phyloP scores from a whole-genome alignment of 169 alveolate species.

The Plasmodium gonderi region DNA sequence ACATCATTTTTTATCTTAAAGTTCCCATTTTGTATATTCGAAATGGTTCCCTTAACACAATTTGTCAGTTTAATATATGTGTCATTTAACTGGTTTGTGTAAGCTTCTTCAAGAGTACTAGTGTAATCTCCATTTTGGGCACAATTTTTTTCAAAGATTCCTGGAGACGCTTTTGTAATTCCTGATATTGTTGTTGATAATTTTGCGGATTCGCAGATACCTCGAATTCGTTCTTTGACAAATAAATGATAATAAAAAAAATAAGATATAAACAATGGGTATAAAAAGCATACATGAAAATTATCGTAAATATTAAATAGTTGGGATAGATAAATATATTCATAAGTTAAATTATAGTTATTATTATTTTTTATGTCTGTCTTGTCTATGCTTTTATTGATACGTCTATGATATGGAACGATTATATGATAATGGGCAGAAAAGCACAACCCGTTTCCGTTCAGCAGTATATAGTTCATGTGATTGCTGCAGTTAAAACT shows the following conservation, averaged over 20 bases:
- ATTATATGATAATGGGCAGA: constrained; percentile 56
- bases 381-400: constrained; percentile 1
- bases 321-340: constrained; percentile 60
- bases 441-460: constrained; percentile 73
- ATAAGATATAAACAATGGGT: constrained; percentile 56
- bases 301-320: constrained; percentile 73
- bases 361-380: not conserved
- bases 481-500: not conserved
- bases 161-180: not conserved
- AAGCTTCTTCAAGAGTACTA: constrained; percentile 28
- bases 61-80: constrained; percentile 37
- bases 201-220: too few relatives aligned
- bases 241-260: constrained; percentile 71
- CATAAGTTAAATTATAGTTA: constrained; percentile 49
- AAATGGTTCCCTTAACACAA: constrained; percentile 21
- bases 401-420: constrained; percentile 55
- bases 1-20: constrained; percentile 19
- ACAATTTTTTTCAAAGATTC: not conserved
- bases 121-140: not conserved
- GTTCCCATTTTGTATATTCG: not conserved
- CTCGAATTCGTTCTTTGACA: constrained; percentile 11
- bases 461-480: constrained; percentile 44
- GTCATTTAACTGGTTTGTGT: constrained; percentile 45
- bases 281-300: constrained; percentile 61
- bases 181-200: too few relatives aligned